Percentiles rank a stretch among this genome's conserved stretches.
Evolutionary conservation across 75 land plant species (phyloP).

Genomic region (Cupressus sempervirens): DNA sequence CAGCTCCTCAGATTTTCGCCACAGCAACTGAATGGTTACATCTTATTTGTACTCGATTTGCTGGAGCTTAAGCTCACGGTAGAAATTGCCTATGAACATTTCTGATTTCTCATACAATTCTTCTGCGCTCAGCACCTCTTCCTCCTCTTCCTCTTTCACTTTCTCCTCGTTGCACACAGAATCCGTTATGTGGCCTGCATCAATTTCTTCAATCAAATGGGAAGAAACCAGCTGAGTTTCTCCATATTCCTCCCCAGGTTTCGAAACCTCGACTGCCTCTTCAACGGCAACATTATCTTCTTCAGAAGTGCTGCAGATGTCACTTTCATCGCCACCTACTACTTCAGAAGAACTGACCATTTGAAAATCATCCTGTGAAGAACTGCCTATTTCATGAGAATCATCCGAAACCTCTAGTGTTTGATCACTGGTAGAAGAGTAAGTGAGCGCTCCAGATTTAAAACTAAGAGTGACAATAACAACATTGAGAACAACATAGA

Average conservation of each 20-base stretch:
- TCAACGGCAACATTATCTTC: too few species aligned
- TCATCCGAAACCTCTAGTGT: neutral
- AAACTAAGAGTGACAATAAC: conserved; percentile 1
- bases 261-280: too few species aligned
- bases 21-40: too few species aligned
- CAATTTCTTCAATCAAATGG: neutral
- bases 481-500: conserved; percentile 2
- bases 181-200: neutral
- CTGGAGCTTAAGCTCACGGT: conserved; percentile 2
- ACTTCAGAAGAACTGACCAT: neutral
- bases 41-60: neutral
- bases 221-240: neutral
- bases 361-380: neutral
- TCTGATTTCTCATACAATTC: conserved; percentile 4
- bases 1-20: too few species aligned
- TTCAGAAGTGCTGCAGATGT: too few species aligned
- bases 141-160: neutral
- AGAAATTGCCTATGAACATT: conserved; percentile 5
- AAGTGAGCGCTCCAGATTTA: neutral
- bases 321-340: too few species aligned
- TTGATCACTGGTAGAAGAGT: too few species aligned
- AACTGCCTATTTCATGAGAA: neutral
- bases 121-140: neutral
- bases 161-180: neutral
- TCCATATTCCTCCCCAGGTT: too few species aligned